Evolutionary conservation across 345 rosid species (phyloP).

Genomic region (Eucalyptus tenuipes): DNA sequence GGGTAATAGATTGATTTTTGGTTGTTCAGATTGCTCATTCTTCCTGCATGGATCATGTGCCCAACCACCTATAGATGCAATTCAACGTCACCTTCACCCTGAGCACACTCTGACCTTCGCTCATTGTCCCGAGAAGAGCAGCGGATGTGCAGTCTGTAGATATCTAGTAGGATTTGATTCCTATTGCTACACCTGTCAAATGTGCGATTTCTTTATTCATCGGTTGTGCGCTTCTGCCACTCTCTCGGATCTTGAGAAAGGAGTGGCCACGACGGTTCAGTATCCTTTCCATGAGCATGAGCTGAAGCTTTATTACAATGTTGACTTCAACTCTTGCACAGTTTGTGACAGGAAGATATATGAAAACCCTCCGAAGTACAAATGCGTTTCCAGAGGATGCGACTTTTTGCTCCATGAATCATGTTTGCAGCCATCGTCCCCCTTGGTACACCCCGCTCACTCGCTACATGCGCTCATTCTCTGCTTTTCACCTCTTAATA

Average conservation of each 20-base stretch:
- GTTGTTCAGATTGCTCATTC: neutral
- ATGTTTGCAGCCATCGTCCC: neutral
- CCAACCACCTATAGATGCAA: neutral
- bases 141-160: fast-evolving
- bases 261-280: neutral
- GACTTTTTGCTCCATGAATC: fast-evolving
- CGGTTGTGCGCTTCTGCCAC: neutral
- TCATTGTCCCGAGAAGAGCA: fast-evolving
- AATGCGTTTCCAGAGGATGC: neutral
- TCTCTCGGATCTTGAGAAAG: neutral
- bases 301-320: neutral
- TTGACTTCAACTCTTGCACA: fast-evolving
- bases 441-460: neutral
- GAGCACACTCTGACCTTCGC: neutral
- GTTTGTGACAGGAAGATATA: fast-evolving
- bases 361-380: fast-evolving
- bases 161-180: fast-evolving
- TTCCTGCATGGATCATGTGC: neutral
- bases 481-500: fast-evolving
- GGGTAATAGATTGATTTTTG: too few relatives aligned
- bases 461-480: neutral
- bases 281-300: neutral
- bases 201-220: neutral
- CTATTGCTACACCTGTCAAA: neutral
- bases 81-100: neutral